Conservation (phyloP, 805 yeast genomes). For the Metschnikowia proteae region DNA sequence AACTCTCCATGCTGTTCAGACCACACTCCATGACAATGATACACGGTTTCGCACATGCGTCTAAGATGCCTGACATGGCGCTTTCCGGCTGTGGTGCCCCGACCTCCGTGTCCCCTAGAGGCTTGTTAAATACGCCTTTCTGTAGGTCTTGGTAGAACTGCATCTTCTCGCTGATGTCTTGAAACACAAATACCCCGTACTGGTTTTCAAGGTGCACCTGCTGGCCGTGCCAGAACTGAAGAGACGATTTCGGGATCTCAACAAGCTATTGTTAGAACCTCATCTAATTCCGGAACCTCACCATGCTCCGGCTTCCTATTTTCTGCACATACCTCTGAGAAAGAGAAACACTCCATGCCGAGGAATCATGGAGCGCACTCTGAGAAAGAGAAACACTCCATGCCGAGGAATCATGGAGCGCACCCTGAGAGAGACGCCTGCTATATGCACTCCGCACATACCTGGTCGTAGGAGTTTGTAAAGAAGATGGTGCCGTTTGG, state of each 20-base stretch:
- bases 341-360: conserved; percentile 3
- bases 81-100: background rate
- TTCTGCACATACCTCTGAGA: conserved; percentile 5
- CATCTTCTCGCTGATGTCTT: conserved; percentile 9
- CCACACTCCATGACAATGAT: conserved; percentile 10
- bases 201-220: conserved; percentile 7
- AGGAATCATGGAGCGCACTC: background rate
- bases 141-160: conserved; percentile 9
- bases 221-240: conserved; percentile 3
- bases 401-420: background rate
- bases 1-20: background rate
- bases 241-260: background rate
- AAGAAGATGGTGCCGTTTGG: conserved; percentile 38
- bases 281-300: background rate
- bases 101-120: background rate
- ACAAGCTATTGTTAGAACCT: conserved; percentile 9
- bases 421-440: background rate
- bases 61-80: background rate
- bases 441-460: background rate
- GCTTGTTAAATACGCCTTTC: background rate
- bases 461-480: conserved; percentile 23
- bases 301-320: background rate
- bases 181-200: conserved; percentile 12
- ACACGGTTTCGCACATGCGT: background rate
- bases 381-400: conserved; percentile 1